Conservation (phyloP, 2,329 filamentous ascomycete genomes). For the Nannizziopsis arthrosporioides region DNA sequence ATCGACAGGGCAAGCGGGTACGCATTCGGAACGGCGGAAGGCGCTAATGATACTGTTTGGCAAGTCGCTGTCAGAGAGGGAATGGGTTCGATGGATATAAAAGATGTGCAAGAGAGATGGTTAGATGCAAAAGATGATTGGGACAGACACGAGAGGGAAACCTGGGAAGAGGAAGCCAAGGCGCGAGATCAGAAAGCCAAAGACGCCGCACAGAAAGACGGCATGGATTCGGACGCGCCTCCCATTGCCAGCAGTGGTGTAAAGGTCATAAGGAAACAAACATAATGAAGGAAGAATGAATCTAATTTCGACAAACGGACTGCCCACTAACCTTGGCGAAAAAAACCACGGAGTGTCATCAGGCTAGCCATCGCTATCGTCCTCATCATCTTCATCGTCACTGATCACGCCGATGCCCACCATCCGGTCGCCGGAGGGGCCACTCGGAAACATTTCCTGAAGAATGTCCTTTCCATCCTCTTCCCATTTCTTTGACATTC, state of each 20-base stretch:
- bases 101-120: constrained; percentile 93
- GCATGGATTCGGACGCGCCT: constrained; percentile 25
- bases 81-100: constrained; percentile 60
- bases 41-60: constrained; percentile 94
- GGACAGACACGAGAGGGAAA: constrained; percentile 64
- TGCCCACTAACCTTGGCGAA: constrained; percentile 7
- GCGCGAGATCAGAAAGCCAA: constrained; percentile 30
- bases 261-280: constrained; percentile 54
- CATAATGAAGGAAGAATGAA: constrained; percentile 1
- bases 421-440: constrained; percentile 26
- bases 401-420: constrained; percentile 37
- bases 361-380: constrained; percentile 31
- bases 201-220: constrained; percentile 20
- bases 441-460: constrained; percentile 21
- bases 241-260: constrained; percentile 53
- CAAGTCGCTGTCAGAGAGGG: constrained; percentile 77
- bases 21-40: constrained; percentile 79
- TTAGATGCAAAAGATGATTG: constrained; percentile 79
- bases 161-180: constrained; percentile 63
- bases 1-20: constrained; percentile 91
- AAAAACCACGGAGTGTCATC: constrained; percentile 7
- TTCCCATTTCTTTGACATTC: constrained; percentile 46
- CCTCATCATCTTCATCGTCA: constrained; percentile 38
- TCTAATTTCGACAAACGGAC: neutral
- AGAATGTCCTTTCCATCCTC: constrained; percentile 34